phyloP scores from a whole-genome alignment of 257 asterid species.

The Fraxinus americana region DNA sequence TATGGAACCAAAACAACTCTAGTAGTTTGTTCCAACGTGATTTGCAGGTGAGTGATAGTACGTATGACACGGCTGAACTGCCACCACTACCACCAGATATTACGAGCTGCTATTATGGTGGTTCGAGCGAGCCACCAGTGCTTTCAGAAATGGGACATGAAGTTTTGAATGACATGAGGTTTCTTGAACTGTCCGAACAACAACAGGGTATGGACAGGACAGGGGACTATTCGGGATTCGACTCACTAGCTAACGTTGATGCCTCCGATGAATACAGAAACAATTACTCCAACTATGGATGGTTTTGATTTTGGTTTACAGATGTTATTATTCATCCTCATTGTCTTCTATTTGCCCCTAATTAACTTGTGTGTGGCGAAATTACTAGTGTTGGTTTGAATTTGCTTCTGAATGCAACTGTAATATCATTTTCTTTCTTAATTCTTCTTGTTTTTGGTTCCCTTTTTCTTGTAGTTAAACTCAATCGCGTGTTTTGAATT shows the following conservation, averaged over 20 bases:
- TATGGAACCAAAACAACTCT: constrained; percentile 21
- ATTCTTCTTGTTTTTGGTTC: neutral
- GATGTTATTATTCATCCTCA: neutral
- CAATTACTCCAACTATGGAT: constrained; percentile 58
- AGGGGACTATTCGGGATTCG: constrained; percentile 29
- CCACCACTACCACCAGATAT: constrained; percentile 95
- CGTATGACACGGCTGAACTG: constrained; percentile 37
- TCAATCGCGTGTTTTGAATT: neutral
- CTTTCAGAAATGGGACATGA: constrained; percentile 75
- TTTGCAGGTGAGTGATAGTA: constrained; percentile 4
- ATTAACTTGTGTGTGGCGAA: neutral
- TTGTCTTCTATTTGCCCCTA: neutral
- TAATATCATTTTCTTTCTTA: neutral
- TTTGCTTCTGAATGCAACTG: neutral
- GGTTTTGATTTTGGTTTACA: constrained; percentile 40
- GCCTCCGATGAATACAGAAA: constrained; percentile 25
- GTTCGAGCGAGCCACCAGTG: constrained; percentile 54
- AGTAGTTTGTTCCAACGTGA: neutral
- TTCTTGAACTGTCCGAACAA: constrained; percentile 57
- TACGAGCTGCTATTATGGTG: constrained; percentile 46
- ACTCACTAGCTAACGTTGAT: constrained; percentile 3
- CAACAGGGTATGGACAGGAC: constrained; percentile 30
- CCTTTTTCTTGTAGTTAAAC: neutral
- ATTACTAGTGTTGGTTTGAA: neutral
- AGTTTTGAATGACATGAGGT: constrained; percentile 68